Evolutionary conservation across 2,329 filamentous ascomycete species (phyloP), one percentile per base, ranked within the genome.

Genomic region (Tolypocladium tropicale): DNA sequence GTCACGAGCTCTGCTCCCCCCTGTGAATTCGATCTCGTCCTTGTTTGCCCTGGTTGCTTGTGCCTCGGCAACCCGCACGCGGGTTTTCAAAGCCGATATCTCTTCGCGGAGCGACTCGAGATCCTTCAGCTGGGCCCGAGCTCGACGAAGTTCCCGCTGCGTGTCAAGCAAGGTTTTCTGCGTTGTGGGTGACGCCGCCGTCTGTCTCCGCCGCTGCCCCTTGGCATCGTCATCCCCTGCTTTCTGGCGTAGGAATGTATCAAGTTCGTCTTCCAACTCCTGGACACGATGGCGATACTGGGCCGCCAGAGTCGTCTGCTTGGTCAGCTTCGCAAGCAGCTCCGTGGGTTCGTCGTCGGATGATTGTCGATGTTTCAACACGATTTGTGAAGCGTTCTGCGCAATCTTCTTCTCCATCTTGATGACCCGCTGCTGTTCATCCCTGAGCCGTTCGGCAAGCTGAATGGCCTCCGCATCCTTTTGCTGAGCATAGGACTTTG

Each of bases 401-500:
- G 79, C 75, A 54, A 86, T 78, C 63, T 77, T 79, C 57, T 77
- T 75, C 66, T 91, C 87, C 74, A 90, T 83, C 55, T 76, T 71
- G 33, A 77, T 72, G 30, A 86, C 82, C 65, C 81, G 86, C 59
- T 80, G 77, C 60, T 86, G 84, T 66, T 90, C 87, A 57, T 87
- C 82, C 58, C 80, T 80, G 37, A 93, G 77, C 63, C 83, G 81
- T 58, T 83, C 80, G 25, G 79, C 78, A 53, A 92, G 72, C 56
- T 87, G 79, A 30, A 81, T 78, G 25, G 86, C 85, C 68, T 91
- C 85, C 21, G 78, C 76, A 65, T 93, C 89, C 69, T 91, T 92
- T 71, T 86, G 82, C 67, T 86, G 85, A 48, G 89, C 89, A 65
- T 86, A 92, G 55, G 84, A 86, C 71, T 89, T 92, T 56, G 88